A percentile compares a stretch with the other conserved stretches of the same genome.
phyloP scores from a whole-genome alignment of 176 grass and related monocot genomes.

The Musa troglodytarum region DNA sequence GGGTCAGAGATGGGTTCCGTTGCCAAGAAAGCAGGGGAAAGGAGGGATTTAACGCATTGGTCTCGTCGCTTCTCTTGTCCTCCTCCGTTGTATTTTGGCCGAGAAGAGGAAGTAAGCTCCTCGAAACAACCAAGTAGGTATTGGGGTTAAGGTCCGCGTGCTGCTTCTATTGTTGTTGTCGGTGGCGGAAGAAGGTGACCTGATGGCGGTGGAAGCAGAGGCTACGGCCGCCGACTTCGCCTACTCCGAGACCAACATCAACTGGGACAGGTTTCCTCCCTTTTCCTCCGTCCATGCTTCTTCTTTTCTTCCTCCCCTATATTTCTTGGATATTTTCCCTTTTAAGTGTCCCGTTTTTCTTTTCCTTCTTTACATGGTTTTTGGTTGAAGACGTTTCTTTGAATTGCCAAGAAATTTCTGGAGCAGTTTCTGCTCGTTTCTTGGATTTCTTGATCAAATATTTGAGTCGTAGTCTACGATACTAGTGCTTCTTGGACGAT shows the following conservation, averaged over 20 bases:
- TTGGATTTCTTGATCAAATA: background rate
- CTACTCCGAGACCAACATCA: constrained; percentile 79
- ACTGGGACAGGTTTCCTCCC: constrained; percentile 70
- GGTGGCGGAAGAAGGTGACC: constrained; percentile 2
- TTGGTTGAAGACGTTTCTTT: background rate
- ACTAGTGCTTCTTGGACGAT: too few relatives aligned
- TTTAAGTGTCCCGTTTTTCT: background rate
- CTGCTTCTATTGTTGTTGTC: constrained; percentile 12
- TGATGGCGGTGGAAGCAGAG: constrained; percentile 41
- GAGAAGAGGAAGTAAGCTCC: background rate
- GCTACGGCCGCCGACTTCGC: constrained; percentile 42
- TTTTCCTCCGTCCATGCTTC: background rate
- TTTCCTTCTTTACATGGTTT: background rate
- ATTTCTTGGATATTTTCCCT: background rate
- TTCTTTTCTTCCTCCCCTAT: background rate
- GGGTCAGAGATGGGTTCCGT: background rate
- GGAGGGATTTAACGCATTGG: background rate
- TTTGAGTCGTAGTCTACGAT: too few relatives aligned
- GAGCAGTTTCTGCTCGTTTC: background rate
- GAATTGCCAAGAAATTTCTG: background rate
- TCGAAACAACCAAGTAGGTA: background rate
- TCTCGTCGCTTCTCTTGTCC: background rate
- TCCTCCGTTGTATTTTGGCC: background rate
- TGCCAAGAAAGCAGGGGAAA: background rate
- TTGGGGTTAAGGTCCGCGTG: background rate